Evolutionary conservation across 441 rosid species (phyloP).

Genomic region (Mallotus japonicus): DNA sequence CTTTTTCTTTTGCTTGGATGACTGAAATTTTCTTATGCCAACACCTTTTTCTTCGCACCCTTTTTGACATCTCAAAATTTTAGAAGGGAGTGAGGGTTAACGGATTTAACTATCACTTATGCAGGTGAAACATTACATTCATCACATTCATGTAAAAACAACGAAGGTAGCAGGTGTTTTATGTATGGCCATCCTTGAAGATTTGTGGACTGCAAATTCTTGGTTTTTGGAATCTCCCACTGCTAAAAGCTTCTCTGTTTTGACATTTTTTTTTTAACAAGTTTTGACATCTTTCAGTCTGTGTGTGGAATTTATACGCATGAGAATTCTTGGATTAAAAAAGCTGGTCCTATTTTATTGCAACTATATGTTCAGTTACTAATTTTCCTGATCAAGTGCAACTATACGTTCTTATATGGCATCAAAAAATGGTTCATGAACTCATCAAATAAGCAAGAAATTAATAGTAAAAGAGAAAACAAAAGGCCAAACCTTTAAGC

Average conservation of each 20-base stretch:
- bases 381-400: no score
- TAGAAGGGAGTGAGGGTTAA: not conserved
- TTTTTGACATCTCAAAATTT: not conserved
- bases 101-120: not conserved
- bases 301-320: not conserved
- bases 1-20: not conserved
- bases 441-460: no score
- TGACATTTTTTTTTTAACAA: no score
- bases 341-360: no score
- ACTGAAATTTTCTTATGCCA: not conserved
- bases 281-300: not conserved
- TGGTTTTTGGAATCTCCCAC: conserved; percentile 1
- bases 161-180: no score
- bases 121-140: not conserved
- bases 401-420: no score
- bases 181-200: conserved; percentile 17
- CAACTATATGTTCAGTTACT: no score
- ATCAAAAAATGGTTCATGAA: no score
- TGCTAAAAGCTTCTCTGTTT: not conserved
- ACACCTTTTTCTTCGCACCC: no score
- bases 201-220: not conserved
- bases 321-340: conserved; percentile 3
- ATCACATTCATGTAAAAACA: not conserved
- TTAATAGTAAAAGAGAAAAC: no score
- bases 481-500: no score